Base-by-base conservation (phyloP, 2,329 filamentous ascomycete genomes). In the Blumeriella jaapii region DNA sequence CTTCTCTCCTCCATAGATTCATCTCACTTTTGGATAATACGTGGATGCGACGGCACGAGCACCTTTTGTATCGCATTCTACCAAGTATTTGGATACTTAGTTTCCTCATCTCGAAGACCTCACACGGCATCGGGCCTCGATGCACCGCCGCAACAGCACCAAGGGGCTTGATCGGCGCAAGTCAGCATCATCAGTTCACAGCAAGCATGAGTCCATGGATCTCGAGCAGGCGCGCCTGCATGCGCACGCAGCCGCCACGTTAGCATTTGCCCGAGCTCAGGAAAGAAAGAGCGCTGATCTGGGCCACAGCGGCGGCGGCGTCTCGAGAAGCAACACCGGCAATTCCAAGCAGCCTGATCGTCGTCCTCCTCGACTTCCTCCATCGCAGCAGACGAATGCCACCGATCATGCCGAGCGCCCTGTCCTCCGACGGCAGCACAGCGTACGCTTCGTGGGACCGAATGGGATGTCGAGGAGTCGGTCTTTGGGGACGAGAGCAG, bases 241-340 rank as follows among this genome's bases (percentile, higher is more conserved):
- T 54, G 78, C 78, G 6, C 67, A 73, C 24, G 64, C 69, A 24
- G 77, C 78, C 14, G 78, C 78, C 6, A 59, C 62, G 20, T 60
- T 75, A 48, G 78, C 78, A 1, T 82, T 71, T 50, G 54, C 60
- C 5, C 63, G 68, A 40, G 68, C 69, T n/a, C 61, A 61, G 35
- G 60, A 60, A 22, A 59, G 61, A 9, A 58, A 51, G 24, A 59
- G 49, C 38, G 50, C 52, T 17, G 60, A 61, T 31, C 47, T 52
- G 34, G 57, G 55, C 55, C 57, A 36, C 54, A 57, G 22, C 45
- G 41, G 39, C 16, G 34, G 39, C n/a, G 33, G 29, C 16, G 29
- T 42, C 15, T 38, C 36, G 31, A 26, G 42, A 30, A 43, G 29
- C 18, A 42, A 47, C 19, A 47, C 23, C 28, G 18, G 11, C n/a